A percentile compares a stretch with the other conserved stretches of the same genome.
These are phyloP conservation scores for Cercospora zeae-maydis DNA, from an alignment of 2,329 filamentous ascomycete species.

Conservation along the genomic window DNA sequence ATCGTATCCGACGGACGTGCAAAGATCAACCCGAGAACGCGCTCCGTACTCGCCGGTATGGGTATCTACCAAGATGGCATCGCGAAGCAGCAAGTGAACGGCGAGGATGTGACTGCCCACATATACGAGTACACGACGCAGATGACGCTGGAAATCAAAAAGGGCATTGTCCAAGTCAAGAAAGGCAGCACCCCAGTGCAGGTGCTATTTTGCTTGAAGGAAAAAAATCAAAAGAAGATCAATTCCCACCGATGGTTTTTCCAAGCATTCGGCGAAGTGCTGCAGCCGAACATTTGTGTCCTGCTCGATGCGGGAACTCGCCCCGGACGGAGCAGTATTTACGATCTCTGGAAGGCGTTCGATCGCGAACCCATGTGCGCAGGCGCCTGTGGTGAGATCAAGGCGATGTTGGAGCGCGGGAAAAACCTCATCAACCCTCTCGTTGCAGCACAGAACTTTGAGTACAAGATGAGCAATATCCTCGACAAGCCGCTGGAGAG, in stretches of 20 bases:
- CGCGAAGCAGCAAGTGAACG: conserved; percentile 95
- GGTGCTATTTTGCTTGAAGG: conserved; percentile 96
- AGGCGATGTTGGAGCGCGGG: conserved; percentile 88
- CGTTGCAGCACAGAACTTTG: conserved; percentile 95
- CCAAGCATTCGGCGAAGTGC: conserved; percentile 85
- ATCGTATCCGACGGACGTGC: conserved; percentile 94
- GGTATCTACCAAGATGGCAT: conserved; percentile 98
- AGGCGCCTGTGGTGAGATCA: conserved; percentile 97
- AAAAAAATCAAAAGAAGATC: conserved; percentile 99
- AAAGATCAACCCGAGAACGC: conserved; percentile 91
- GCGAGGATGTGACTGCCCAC: conserved; percentile 92
- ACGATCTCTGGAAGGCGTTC: conserved; percentile 97
- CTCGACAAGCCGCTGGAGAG: conserved; percentile 96
- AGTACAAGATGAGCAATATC: conserved; percentile 99
- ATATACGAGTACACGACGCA: conserved; percentile 93
- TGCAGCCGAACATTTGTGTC: conserved; percentile 95
- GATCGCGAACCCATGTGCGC: conserved; percentile 97
- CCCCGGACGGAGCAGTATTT: conserved; percentile 90
- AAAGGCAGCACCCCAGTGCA: conserved; percentile 85
- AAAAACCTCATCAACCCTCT: conserved; percentile 90
- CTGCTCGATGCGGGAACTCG: conserved; percentile 94
- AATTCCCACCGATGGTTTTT: conserved; percentile 99
- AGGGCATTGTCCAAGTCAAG: conserved; percentile 78
- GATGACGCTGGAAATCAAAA: conserved; percentile 84
- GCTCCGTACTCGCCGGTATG: conserved; percentile 84